A percentile compares a stretch with the other conserved stretches of the same genome.
These are phyloP conservation scores for Vaccinium myrtillus DNA, from an alignment of 148 eudicot genomes.

Conservation along the genomic window DNA sequence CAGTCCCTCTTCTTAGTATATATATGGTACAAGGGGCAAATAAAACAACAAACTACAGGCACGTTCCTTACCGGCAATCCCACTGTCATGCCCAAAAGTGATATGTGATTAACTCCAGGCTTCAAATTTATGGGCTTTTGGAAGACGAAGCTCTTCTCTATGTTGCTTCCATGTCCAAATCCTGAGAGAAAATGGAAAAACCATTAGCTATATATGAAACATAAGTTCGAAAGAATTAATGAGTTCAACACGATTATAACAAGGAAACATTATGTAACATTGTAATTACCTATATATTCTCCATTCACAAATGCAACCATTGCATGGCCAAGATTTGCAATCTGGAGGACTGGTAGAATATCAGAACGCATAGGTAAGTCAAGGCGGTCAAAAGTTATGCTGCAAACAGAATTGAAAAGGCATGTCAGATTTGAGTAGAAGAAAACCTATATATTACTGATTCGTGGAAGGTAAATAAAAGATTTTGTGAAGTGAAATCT, in stretches of 20 bases:
- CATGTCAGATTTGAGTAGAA: conserved; percentile 3
- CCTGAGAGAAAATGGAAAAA: conserved; percentile 23
- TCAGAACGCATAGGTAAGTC: conserved; percentile 70
- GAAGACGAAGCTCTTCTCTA: conserved; percentile 42
- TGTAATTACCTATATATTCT: conserved; percentile 50
- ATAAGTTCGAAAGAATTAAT: background rate
- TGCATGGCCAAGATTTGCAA: conserved; percentile 70
- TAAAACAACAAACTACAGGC: background rate
- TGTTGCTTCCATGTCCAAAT: conserved; percentile 46
- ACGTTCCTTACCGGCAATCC: conserved; percentile 48
- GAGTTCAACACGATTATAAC: background rate
- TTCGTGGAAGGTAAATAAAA: background rate
- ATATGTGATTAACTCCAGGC: conserved; percentile 35
- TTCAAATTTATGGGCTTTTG: conserved; percentile 35
- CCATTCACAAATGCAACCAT: conserved; percentile 76
- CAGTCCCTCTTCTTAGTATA: background rate
- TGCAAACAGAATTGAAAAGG: conserved; percentile 25
- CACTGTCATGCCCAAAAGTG: conserved; percentile 36
- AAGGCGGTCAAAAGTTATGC: conserved; percentile 44
- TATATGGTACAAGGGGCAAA: background rate
- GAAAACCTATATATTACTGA: background rate
- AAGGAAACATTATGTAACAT: background rate
- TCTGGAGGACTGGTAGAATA: conserved; percentile 53
- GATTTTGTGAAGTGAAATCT: background rate
- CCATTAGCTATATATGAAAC: background rate